Percentiles rank a stretch among this genome's conserved stretches.
phyloP scores from a whole-genome alignment of 2,329 filamentous ascomycete genomes.

The Aspergillus calidoustus region DNA sequence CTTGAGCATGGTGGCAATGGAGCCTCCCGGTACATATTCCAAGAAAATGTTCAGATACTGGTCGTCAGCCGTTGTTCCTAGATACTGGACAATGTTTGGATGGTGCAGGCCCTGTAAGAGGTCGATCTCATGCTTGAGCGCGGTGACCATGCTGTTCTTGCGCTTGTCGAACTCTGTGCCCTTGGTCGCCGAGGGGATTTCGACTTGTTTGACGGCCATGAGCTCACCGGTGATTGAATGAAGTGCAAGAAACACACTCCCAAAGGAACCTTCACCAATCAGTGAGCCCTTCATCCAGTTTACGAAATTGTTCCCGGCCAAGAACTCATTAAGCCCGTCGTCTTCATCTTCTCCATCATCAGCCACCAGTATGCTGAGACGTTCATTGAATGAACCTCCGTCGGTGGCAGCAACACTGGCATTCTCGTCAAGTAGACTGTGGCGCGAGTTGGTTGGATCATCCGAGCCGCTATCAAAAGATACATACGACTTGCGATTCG shows the following conservation, averaged over 20 bases:
- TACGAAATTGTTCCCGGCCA: constrained; percentile 92
- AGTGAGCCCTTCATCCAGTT: constrained; percentile 99
- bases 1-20: constrained; percentile 97
- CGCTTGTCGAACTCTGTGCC: constrained; percentile 79
- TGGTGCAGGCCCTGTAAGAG: constrained; percentile 93
- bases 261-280: constrained; percentile 96
- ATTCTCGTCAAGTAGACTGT: constrained; percentile 85
- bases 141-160: constrained; percentile 98
- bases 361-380: constrained; percentile 80
- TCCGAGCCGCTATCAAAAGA: constrained; percentile 68
- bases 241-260: constrained; percentile 90
- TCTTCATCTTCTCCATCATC: constrained; percentile 93
- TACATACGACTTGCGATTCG: constrained; percentile 94
- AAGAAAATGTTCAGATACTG: constrained; percentile 99
- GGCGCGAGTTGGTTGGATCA: constrained; percentile 74
- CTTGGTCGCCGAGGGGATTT: constrained; percentile 80
- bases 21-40: constrained; percentile 96
- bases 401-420: constrained; percentile 69
- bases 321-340: constrained; percentile 85
- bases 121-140: constrained; percentile 93
- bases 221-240: constrained; percentile 96
- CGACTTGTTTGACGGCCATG: constrained; percentile 97
- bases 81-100: constrained; percentile 96
- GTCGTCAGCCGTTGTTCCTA: constrained; percentile 89
- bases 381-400: constrained; percentile 76